A percentile compares a stretch with the other conserved stretches of the same genome.
phyloP scores from a whole-genome alignment of 106 monocot species.

The Acorus gramineus region DNA sequence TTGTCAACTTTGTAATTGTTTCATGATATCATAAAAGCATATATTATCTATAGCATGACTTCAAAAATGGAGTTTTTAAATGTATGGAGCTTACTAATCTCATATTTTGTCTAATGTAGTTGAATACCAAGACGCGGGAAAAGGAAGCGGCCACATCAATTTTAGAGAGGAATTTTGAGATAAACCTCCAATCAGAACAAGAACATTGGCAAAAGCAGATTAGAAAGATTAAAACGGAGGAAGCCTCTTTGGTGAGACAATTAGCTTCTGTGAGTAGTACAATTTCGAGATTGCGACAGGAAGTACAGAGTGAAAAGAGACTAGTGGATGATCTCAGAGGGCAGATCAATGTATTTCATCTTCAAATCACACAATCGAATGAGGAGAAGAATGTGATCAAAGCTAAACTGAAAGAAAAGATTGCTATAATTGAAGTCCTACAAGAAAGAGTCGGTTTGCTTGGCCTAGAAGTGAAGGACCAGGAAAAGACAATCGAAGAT shows the following conservation, averaged over 20 bases:
- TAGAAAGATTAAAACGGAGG: slow-evolving; percentile 42
- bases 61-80: too few species aligned
- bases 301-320: slow-evolving; percentile 45
- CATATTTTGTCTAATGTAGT: slow-evolving; percentile 26
- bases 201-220: slow-evolving; percentile 42
- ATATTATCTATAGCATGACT: too few species aligned
- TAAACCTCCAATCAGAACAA: slow-evolving; percentile 27
- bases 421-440: slow-evolving; percentile 29
- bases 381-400: slow-evolving; percentile 57
- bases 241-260: slow-evolving; percentile 38
- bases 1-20: too few species aligned
- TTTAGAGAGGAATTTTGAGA: slow-evolving; percentile 46
- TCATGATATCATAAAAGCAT: too few species aligned
- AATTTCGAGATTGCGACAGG: slow-evolving; percentile 33
- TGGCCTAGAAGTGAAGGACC: slow-evolving; percentile 48
- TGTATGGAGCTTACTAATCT: too few species aligned
- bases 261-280: slow-evolving; percentile 45
- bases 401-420: slow-evolving; percentile 39
- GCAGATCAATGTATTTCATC: slow-evolving; percentile 36
- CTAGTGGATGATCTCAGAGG: slow-evolving; percentile 32
- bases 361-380: slow-evolving; percentile 19
- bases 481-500: slow-evolving; percentile 39
- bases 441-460: slow-evolving; percentile 48
- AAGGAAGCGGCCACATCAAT: slow-evolving; percentile 28
- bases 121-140: slow-evolving; percentile 28